Conservation (phyloP, 139 green algal genomes). For the Asterochloris erici region DNA sequence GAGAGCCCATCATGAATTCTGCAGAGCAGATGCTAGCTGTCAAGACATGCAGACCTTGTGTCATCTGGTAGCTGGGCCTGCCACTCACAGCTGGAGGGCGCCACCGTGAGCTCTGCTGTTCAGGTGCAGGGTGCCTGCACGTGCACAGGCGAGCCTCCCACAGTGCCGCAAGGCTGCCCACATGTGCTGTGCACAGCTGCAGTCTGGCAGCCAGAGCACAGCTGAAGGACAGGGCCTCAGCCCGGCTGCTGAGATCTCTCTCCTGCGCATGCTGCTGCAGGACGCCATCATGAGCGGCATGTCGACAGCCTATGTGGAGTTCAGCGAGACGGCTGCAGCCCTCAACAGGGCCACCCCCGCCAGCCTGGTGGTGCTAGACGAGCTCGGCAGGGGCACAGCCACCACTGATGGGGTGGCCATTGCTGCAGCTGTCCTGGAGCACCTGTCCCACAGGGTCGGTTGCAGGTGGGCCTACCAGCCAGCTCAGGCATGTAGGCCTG, state of each 20-base stretch:
- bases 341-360: conserved; percentile 60
- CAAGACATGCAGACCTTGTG: no score
- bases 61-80: no score
- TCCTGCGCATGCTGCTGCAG: not conserved
- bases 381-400: conserved; percentile 95
- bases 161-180: no score
- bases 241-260: not conserved
- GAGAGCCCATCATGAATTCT: no score
- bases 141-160: no score
- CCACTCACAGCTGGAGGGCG: no score
- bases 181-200: not conserved
- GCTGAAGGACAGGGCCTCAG: not conserved
- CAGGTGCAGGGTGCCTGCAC: no score
- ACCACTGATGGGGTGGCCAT: conserved; percentile 95
- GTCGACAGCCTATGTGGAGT: conserved; percentile 96
- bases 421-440: conserved; percentile 83
- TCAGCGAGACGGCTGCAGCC: conserved; percentile 89
- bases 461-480: conserved; percentile 34
- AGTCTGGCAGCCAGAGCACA: not conserved
- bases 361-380: conserved; percentile 91
- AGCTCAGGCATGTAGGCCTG: not conserved
- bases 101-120: no score
- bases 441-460: conserved; percentile 55
- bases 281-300: conserved; percentile 93
- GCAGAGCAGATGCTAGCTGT: no score